A percentile compares a stretch with the other conserved stretches of the same genome.
These are phyloP conservation scores for Ormosia semicastrata DNA, from an alignment of 306 rosid genomes.

Conservation along the genomic window DNA sequence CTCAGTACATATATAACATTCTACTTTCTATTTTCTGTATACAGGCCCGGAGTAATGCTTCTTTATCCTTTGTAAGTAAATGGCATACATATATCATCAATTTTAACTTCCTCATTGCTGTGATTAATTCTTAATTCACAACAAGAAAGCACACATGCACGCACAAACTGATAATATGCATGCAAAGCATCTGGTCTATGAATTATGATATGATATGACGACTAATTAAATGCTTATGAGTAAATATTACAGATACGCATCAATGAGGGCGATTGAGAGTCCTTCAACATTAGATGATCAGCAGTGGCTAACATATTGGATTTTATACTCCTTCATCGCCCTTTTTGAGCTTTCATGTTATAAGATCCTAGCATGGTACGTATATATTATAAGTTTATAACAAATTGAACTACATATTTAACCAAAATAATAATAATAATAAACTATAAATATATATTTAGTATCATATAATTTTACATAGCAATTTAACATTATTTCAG, in stretches of 20 bases:
- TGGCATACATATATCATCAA: background rate
- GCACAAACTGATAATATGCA: background rate
- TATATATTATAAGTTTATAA: background rate
- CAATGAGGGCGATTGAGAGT: constrained; percentile 87
- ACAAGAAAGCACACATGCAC: background rate
- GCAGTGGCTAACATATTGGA: constrained; percentile 96
- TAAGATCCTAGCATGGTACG: constrained; percentile 71
- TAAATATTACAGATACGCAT: constrained; percentile 60
- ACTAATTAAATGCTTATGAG: constrained; percentile 2
- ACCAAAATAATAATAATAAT: too few relatives aligned
- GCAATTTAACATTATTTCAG: background rate
- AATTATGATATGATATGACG: background rate
- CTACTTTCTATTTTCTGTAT: background rate
- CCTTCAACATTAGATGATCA: constrained; percentile 88
- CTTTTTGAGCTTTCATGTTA: constrained; percentile 75
- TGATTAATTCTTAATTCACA: background rate
- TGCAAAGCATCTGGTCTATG: background rate
- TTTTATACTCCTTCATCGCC: constrained; percentile 71
- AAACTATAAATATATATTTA: too few relatives aligned
- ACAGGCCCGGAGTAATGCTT: constrained; percentile 92
- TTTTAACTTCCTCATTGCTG: background rate
- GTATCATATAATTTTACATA: background rate
- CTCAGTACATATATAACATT: constrained; percentile 7
- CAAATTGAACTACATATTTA: background rate
- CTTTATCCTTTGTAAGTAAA: constrained; percentile 84